Evolutionary conservation across 2,329 filamentous ascomycete genomes (phyloP), one percentile per base, ranked within the genome.

Genomic region (Gaeumannomyces sp.): DNA sequence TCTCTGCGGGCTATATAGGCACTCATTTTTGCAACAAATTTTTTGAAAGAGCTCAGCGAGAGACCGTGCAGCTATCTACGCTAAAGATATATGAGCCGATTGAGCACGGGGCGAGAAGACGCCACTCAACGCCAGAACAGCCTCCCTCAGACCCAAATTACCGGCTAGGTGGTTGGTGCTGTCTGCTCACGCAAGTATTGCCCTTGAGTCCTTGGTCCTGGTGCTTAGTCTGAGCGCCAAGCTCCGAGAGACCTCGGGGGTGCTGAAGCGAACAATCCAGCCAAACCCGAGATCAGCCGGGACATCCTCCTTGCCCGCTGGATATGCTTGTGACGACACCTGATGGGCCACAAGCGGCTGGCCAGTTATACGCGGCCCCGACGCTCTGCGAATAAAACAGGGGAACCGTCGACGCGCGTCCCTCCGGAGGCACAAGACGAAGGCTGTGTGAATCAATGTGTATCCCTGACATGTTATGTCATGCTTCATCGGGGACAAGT

Each of bases 401-500:
- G 1, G 2, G 7, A 53, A 53, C 22, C 22, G 7, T 53, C 45
- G 45, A 53, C 45, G 45, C 45, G 45, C 22, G 22, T 53, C 45
- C 45, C 45, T 10, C 10, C 3, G 3, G 4, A 11, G 22, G 4
- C 22, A 25, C 22, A n/a, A 53, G 19, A 53, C 3, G 22, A 45
- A 19, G 22, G 22, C 45, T 25, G 22, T 53, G 22, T 25, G 22
- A 53, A 53, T 22, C 45, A n/a, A 53, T 7, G 22, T 53, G n/a
- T 11, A 53, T 50, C 19, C 19, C n/a, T 22, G 45, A n/a, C 1
- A 14, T n/a, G 45, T 53, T 22, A 53, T 25, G n/a, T 25, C 19
- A 53, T n/a, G 45, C 45, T 53, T 11, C 3, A 7, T 60, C 59
- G 59, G 31, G 59, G 59, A 60, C 59, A 60, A 60, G 59, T 60